These are phyloP conservation scores for Fusarium solani-melongenae DNA, from an alignment of 2,329 filamentous ascomycete genomes.

Conservation along the genomic window DNA sequence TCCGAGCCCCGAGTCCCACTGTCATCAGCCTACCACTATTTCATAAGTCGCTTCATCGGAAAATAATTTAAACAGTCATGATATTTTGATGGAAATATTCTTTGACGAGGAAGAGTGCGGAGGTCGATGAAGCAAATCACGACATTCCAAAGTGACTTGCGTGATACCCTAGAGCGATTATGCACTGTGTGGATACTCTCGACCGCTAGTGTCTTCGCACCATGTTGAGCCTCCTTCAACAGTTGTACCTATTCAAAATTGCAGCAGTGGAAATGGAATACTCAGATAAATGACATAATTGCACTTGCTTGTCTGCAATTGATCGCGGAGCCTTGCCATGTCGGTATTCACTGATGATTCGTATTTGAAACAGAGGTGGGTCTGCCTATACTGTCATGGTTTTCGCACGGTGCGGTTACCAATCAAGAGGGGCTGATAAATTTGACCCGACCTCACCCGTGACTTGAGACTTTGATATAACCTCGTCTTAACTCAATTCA, in stretches of 20 bases:
- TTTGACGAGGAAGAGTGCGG: not conserved
- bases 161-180: not conserved
- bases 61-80: too few relatives aligned
- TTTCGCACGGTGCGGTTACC: not conserved
- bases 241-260: too few relatives aligned
- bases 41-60: not conserved
- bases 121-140: not conserved
- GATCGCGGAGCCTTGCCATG: not conserved
- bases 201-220: not conserved
- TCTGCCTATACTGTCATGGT: fast-evolving
- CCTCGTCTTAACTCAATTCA: not conserved
- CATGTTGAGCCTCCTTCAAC: not conserved
- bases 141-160: not conserved
- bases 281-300: not conserved
- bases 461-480: not conserved
- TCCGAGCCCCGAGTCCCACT: too few relatives aligned
- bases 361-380: not conserved
- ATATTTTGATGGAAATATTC: too few relatives aligned
- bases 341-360: too few relatives aligned
- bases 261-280: not conserved
- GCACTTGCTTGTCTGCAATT: fast-evolving
- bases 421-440: not conserved
- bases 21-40: not conserved
- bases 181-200: not conserved
- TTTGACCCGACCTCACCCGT: not conserved